Evolutionary conservation across 2,329 filamentous ascomycete genomes (phyloP).

Genomic region (Rutstroemia sp.): DNA sequence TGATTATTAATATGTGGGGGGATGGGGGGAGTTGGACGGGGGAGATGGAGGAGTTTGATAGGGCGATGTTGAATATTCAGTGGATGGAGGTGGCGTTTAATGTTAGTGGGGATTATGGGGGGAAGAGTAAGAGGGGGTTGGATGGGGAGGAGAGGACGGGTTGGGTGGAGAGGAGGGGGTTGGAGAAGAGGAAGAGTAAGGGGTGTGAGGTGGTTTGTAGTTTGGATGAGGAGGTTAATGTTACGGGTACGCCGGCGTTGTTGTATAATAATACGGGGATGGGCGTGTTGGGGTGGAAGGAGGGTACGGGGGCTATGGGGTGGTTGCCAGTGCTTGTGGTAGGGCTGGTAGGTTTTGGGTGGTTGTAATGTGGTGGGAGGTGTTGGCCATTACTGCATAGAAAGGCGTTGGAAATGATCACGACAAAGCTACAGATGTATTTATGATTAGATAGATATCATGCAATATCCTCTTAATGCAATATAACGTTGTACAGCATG

Average conservation of each 20-base stretch:
- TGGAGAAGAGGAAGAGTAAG: slow-evolving; percentile 19
- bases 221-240: slow-evolving; percentile 22
- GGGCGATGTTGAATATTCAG: slow-evolving; percentile 27
- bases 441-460: no score
- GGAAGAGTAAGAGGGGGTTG: slow-evolving; percentile 5
- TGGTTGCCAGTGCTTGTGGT: neutral
- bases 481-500: no score
- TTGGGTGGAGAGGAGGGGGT: slow-evolving; percentile 6
- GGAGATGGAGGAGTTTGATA: slow-evolving; percentile 22
- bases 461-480: no score
- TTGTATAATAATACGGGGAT: slow-evolving; percentile 20
- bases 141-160: neutral
- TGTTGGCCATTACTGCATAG: no score
- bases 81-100: slow-evolving; percentile 29
- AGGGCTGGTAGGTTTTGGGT: neutral
- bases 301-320: slow-evolving; percentile 1
- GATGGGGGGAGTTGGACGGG: slow-evolving; percentile 28
- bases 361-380: neutral
- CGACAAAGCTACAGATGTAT: no score
- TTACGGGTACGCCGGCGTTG: slow-evolving; percentile 21
- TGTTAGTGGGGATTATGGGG: slow-evolving; percentile 19
- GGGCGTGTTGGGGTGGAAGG: neutral
- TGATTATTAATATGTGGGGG: slow-evolving; percentile 29
- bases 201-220: slow-evolving; percentile 25
- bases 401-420: no score